Evolutionary conservation across 768 basidiomycete species (phyloP).

Genomic region (Russula abietina): DNA sequence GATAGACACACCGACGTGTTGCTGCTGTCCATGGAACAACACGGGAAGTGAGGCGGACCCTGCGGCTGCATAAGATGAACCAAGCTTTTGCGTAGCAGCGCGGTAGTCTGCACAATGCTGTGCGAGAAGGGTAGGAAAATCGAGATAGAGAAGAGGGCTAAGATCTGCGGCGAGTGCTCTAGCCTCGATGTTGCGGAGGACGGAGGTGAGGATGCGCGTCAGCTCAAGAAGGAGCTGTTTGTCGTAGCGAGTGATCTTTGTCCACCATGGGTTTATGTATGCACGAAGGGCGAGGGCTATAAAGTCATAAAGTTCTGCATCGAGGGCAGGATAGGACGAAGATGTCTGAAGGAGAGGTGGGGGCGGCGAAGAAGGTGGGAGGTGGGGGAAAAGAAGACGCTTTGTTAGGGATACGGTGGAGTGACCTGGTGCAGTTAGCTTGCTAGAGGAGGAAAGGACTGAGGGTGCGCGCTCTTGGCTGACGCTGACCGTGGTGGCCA

Average conservation of each 20-base stretch:
- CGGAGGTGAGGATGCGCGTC: conserved; percentile 48
- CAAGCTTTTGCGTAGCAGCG: conserved; percentile 52
- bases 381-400: conserved; percentile 61
- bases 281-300: conserved; percentile 75
- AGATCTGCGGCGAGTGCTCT: conserved; percentile 53
- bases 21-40: conserved; percentile 77
- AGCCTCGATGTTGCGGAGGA: conserved; percentile 55
- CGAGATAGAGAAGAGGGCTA: conserved; percentile 51
- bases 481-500: background rate
- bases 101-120: conserved; percentile 80
- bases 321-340: conserved; percentile 47
- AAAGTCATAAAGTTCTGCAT: conserved; percentile 68
- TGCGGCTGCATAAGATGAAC: conserved; percentile 65
- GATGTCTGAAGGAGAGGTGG: conserved; percentile 50
- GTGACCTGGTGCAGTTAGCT: conserved; percentile 1
- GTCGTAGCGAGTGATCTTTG: conserved; percentile 76
- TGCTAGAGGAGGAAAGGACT: conserved; percentile 21
- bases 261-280: conserved; percentile 81
- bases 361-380: conserved; percentile 38
- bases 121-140: conserved; percentile 58
- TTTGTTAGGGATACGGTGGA: conserved; percentile 19
- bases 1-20: conserved; percentile 71
- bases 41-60: conserved; percentile 55
- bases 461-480: conserved; percentile 11
- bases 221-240: conserved; percentile 75